Percentiles rank a stretch among this genome's conserved stretches.
These are phyloP conservation scores for Globisporangium echinulatum DNA, from an alignment of 352 stramenopile genomes.

Conservation along the genomic window DNA sequence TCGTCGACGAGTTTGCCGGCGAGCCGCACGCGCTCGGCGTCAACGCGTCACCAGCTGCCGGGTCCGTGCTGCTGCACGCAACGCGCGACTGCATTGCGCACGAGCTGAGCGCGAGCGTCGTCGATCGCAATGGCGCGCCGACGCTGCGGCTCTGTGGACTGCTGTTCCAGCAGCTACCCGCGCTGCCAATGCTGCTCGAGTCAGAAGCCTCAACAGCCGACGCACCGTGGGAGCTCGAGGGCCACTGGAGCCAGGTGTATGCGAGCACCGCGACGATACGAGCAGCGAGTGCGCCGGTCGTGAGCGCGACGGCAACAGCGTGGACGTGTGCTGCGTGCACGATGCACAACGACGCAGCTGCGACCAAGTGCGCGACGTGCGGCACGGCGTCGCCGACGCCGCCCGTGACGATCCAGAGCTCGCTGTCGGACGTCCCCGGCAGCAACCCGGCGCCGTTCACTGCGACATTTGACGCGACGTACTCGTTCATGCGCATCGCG, in stretches of 20 bases:
- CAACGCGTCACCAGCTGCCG: conserved; percentile 42
- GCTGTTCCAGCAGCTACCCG: conserved; percentile 43
- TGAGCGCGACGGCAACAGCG: conserved; percentile 18
- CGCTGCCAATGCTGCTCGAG: conserved; percentile 31
- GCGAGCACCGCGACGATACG: conserved; percentile 17
- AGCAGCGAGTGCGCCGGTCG: conserved; percentile 14
- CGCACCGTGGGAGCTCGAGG: conserved; percentile 52
- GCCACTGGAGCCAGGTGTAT: conserved; percentile 70
- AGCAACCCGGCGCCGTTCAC: conserved; percentile 75
- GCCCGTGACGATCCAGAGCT: conserved; percentile 20
- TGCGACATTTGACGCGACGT: conserved; percentile 43
- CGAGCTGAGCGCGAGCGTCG: conserved; percentile 53
- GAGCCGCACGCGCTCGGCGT: conserved; percentile 28
- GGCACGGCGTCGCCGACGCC: conserved; percentile 46
- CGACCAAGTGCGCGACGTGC: conserved; percentile 66
- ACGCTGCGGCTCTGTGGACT: conserved; percentile 56
- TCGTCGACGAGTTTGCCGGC: conserved; percentile 60
- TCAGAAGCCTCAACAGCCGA: too few relatives aligned
- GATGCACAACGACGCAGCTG: conserved; percentile 59
- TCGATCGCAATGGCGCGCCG: conserved; percentile 28
- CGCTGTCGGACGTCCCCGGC: conserved; percentile 29
- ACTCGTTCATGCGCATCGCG: conserved; percentile 70
- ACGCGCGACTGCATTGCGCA: conserved; percentile 52
- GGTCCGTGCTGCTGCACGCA: conserved; percentile 60
- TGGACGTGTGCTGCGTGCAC: conserved; percentile 77